Evolutionary conservation across 2,329 filamentous ascomycete species (phyloP).

Genomic region (Alternaria consortialis): DNA sequence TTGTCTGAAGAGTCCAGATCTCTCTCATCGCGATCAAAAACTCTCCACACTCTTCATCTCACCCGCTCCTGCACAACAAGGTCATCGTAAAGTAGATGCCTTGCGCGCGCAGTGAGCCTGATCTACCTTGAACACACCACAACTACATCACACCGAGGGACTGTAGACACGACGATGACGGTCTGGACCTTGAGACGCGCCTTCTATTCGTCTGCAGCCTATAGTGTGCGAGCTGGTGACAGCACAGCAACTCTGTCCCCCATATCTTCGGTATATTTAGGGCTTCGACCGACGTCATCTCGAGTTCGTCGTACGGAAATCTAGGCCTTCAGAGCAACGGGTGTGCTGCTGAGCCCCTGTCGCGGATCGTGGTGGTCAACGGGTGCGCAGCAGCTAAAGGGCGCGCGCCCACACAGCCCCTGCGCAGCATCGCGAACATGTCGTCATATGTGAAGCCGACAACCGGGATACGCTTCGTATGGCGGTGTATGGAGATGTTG

Average conservation of each 20-base stretch:
- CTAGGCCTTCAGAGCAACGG: not conserved
- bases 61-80: conserved; percentile 3
- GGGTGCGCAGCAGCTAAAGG: conserved; percentile 17
- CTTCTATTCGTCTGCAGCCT: not conserved
- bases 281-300: conserved; percentile 5
- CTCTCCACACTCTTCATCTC: conserved; percentile 15
- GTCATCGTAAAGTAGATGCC: conserved; percentile 16
- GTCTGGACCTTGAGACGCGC: conserved; percentile 14
- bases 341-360: conserved; percentile 3
- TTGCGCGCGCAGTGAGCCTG: conserved; percentile 3
- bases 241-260: not conserved
- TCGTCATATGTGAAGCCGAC: conserved; percentile 22
- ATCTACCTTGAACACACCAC: not conserved
- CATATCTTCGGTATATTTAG: not conserved
- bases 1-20: conserved; percentile 16
- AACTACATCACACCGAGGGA: conserved; percentile 5
- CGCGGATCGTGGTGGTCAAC: conserved; percentile 5
- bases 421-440: conserved; percentile 11
- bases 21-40: conserved; percentile 21
- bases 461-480: not conserved
- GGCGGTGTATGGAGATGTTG: not conserved
- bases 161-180: not conserved
- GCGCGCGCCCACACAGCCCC: conserved; percentile 14
- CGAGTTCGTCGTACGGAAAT: not conserved
- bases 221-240: not conserved